Evolutionary conservation across 2,329 filamentous ascomycete species (phyloP).

Genomic region (Paecilomyces formosus): DNA sequence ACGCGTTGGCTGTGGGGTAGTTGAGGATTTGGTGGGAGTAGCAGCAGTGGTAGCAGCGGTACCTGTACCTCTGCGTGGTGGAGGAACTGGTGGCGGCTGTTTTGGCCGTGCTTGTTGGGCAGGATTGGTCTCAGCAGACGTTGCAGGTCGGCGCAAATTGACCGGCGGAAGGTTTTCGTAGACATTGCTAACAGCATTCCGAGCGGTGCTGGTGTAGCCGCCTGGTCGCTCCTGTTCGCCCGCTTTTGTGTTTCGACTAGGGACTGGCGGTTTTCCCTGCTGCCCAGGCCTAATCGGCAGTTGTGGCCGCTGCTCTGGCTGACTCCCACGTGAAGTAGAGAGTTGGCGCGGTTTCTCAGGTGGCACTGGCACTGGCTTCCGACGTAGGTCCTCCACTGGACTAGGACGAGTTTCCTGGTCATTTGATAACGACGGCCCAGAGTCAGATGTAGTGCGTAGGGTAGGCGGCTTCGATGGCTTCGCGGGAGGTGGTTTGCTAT

Average conservation of each 20-base stretch:
- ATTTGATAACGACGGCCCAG: constrained; percentile 10
- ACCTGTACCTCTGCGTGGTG: constrained; percentile 13
- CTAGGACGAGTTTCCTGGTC: constrained; percentile 3
- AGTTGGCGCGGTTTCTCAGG: constrained; percentile 26
- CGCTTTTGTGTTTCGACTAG: neutral
- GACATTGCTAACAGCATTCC: constrained; percentile 9
- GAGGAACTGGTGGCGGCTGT: constrained; percentile 16
- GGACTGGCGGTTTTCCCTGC: constrained; percentile 2
- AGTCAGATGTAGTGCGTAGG: constrained; percentile 25
- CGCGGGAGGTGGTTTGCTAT: constrained; percentile 24
- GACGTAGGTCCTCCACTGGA: constrained; percentile 17
- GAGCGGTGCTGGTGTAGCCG: constrained; percentile 9
- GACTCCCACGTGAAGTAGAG: constrained; percentile 11
- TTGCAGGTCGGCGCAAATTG: constrained; percentile 1
- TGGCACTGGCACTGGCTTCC: constrained; percentile 29
- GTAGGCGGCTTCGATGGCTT: constrained; percentile 39
- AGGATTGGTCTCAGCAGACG: constrained; percentile 3
- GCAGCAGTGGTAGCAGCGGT: constrained; percentile 14
- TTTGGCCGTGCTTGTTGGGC: constrained; percentile 11
- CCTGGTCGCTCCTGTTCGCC: neutral
- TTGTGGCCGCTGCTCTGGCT: constrained; percentile 15
- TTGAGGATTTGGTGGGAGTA: constrained; percentile 5
- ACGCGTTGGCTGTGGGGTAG: constrained; percentile 7
- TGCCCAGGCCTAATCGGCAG: constrained; percentile 18
- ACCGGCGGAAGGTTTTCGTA: constrained; percentile 13